Conservation (phyloP, 2,329 filamentous ascomycete genomes). For the Claviceps fusiformis region DNA sequence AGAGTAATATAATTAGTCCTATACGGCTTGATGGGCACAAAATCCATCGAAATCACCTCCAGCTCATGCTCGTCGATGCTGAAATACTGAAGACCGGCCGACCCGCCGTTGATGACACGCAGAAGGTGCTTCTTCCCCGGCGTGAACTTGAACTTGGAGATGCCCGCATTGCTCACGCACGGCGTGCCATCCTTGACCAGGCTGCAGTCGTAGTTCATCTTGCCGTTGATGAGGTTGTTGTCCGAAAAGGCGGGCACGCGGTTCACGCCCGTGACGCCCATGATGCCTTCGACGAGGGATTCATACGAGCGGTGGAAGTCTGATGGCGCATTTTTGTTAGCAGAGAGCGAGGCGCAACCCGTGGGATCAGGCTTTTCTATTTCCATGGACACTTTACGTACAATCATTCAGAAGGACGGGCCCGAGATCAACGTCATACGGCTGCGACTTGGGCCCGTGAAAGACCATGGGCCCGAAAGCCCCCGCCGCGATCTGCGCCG, state of each 20-base stretch:
- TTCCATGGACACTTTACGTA: no score
- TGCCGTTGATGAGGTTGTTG: constrained; percentile 33
- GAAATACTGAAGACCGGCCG: not conserved
- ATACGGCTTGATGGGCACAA: constrained; percentile 45
- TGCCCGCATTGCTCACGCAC: not conserved
- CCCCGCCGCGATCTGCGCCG: constrained; percentile 36
- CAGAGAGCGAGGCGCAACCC: no score
- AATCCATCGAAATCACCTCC: constrained; percentile 42
- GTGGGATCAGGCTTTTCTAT: no score
- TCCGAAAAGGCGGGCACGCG: constrained; percentile 16
- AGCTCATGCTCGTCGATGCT: constrained; percentile 41
- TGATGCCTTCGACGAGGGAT: constrained; percentile 17
- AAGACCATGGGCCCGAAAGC: constrained; percentile 48
- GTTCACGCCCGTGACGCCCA: not conserved
- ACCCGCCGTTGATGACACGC: not conserved
- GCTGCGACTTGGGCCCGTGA: constrained; percentile 41
- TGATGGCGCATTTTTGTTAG: not conserved
- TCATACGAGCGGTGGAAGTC: constrained; percentile 24
- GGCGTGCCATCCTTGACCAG: not conserved
- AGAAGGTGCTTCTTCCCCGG: not conserved
- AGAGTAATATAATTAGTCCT: constrained; percentile 17
- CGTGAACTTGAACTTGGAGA: constrained; percentile 23
- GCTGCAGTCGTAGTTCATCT: not conserved
- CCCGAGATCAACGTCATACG: constrained; percentile 52
- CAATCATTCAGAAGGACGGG: constrained; percentile 45